These are phyloP conservation scores for Apiotrichum veenhuisii DNA, from an alignment of 1,284 basidiomycete genomes.

Conservation along the genomic window DNA sequence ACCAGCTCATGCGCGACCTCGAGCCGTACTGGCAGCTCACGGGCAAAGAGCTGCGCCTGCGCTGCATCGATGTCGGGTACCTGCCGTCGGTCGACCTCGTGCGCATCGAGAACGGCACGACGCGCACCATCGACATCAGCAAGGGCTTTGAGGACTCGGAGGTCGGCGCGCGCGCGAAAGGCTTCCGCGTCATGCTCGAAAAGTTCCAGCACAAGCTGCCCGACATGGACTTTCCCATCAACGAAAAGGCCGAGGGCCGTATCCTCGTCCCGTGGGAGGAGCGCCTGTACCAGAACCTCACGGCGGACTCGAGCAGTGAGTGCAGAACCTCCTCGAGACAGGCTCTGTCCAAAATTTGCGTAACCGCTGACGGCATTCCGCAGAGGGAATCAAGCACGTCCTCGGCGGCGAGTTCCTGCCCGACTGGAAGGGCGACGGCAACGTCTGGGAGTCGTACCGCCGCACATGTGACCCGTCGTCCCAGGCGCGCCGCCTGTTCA, in stretches of 20 bases:
- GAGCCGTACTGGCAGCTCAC: slow-evolving; percentile 72
- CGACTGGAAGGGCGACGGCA: slow-evolving; percentile 78
- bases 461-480: slow-evolving; percentile 79
- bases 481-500: slow-evolving; percentile 74
- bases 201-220: slow-evolving; percentile 72
- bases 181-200: slow-evolving; percentile 68
- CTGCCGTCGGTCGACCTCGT: slow-evolving; percentile 81
- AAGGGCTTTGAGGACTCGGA: slow-evolving; percentile 63
- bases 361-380: background rate
- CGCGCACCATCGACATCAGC: slow-evolving; percentile 61
- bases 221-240: slow-evolving; percentile 86
- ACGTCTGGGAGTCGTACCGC: slow-evolving; percentile 86
- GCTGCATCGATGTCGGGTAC: slow-evolving; percentile 70
- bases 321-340: no score
- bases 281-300: slow-evolving; percentile 64
- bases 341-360: background rate
- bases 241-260: slow-evolving; percentile 84
- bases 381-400: slow-evolving; percentile 61
- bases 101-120: slow-evolving; percentile 63
- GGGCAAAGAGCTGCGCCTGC: slow-evolving; percentile 65
- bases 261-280: slow-evolving; percentile 86
- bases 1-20: slow-evolving; percentile 72
- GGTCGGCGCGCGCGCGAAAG: slow-evolving; percentile 69
- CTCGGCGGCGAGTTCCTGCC: slow-evolving; percentile 67
- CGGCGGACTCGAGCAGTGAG: slow-evolving; percentile 50